Evolutionary conservation across 2,329 filamentous ascomycete genomes (phyloP).

Genomic region (Penicillium psychrosexuale): DNA sequence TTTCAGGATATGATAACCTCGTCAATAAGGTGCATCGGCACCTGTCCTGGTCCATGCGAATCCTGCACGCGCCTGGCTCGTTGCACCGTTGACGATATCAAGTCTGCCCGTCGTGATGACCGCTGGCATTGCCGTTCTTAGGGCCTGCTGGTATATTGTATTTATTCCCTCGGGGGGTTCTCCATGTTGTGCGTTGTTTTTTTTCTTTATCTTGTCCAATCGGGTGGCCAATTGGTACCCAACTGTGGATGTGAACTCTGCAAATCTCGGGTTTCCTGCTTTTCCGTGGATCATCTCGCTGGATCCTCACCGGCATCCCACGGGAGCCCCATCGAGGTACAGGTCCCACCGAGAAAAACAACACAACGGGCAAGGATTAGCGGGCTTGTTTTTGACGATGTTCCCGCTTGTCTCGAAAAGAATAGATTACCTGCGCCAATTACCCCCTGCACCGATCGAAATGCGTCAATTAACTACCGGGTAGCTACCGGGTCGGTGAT

Average conservation of each 20-base stretch:
- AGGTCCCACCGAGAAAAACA: too few species aligned
- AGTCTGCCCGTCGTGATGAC: background rate
- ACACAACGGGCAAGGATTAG: too few species aligned
- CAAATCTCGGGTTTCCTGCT: background rate
- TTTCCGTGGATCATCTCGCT: background rate
- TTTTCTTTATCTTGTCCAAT: background rate
- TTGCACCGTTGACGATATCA: background rate
- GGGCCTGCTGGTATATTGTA: background rate
- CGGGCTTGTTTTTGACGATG: too few species aligned
- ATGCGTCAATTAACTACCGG: too few species aligned
- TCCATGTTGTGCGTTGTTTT: background rate
- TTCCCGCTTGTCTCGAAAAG: too few species aligned
- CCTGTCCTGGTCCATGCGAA: slow-evolving; percentile 12
- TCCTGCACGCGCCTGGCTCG: background rate
- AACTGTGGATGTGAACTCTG: background rate
- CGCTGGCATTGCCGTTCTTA: background rate
- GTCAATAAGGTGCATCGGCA: background rate
- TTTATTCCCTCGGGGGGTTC: background rate
- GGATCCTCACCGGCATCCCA: background rate
- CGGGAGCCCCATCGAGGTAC: background rate
- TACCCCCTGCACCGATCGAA: too few species aligned
- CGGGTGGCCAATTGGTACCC: background rate
- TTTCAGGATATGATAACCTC: slow-evolving; percentile 7
- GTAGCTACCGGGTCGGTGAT: too few species aligned
- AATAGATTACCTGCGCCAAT: too few species aligned